Percentiles rank a stretch among this genome's conserved stretches.
Conservation (phyloP, 768 basidiomycete genomes). For the Rubroboletus satanas region DNA sequence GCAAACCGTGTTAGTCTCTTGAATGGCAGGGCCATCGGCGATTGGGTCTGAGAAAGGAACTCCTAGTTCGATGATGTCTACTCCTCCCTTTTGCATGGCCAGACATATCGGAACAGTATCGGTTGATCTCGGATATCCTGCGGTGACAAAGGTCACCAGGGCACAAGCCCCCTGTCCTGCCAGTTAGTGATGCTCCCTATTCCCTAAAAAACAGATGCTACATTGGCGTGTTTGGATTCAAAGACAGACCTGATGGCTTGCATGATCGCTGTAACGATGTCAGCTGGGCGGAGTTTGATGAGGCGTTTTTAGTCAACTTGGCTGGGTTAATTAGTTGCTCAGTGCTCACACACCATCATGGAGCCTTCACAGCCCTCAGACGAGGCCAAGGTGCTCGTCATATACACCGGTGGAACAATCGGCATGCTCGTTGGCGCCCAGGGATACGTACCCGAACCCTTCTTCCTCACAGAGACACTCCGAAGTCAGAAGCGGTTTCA, state of each 20-base stretch:
- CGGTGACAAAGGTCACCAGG: slow-evolving; percentile 88
- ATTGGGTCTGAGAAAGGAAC: slow-evolving; percentile 82
- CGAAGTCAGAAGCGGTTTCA: slow-evolving; percentile 84
- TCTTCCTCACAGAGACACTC: slow-evolving; percentile 82
- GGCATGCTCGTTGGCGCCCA: slow-evolving; percentile 78
- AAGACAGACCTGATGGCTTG: slow-evolving; percentile 30
- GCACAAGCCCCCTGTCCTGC: slow-evolving; percentile 41
- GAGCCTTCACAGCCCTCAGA: slow-evolving; percentile 49
- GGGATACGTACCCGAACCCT: slow-evolving; percentile 83
- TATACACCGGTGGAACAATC: slow-evolving; percentile 89
- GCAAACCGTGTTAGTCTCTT: slow-evolving; percentile 82
- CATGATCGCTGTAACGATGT: slow-evolving; percentile 9
- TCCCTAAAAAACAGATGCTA: neutral
- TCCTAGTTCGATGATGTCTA: slow-evolving; percentile 93
- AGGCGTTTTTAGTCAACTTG: neutral
- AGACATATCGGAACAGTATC: slow-evolving; percentile 87
- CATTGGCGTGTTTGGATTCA: slow-evolving; percentile 22
- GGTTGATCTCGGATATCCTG: slow-evolving; percentile 77
- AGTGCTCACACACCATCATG: slow-evolving; percentile 33
- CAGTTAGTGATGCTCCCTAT: slow-evolving; percentile 2
- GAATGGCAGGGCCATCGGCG: slow-evolving; percentile 92
- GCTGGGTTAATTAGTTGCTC: neutral
- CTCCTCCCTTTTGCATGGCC: slow-evolving; percentile 89
- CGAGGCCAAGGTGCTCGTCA: slow-evolving; percentile 79
- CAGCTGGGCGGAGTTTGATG: slow-evolving; percentile 5